Percentiles rank a stretch among this genome's conserved stretches.
Evolutionary conservation across 1,139 yeast species (phyloP).

Genomic region (Saccharomyces hybrid): DNA sequence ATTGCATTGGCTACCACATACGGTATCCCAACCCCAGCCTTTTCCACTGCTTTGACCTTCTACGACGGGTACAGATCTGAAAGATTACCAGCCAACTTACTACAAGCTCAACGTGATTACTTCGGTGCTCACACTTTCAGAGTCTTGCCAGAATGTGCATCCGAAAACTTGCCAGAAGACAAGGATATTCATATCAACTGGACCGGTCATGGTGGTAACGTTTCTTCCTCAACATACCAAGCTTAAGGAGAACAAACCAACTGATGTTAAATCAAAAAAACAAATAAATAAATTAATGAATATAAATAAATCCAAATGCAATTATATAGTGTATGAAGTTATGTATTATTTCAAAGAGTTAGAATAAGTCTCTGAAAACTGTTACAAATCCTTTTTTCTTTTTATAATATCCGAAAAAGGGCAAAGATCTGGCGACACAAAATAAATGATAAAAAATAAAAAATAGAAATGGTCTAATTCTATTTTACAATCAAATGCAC

Average conservation of each 20-base stretch:
- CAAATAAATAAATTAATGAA: neutral
- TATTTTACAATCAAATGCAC: too few relatives aligned
- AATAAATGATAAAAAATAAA: neutral
- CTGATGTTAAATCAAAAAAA: conserved; percentile 1
- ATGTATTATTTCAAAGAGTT: neutral
- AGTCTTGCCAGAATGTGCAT: conserved; percentile 81
- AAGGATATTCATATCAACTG: conserved; percentile 93
- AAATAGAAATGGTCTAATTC: too few relatives aligned
- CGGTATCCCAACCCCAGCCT: conserved; percentile 97
- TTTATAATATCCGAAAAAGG: neutral
- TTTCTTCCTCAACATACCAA: conserved; percentile 87
- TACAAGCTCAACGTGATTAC: conserved; percentile 99
- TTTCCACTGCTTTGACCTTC: conserved; percentile 93
- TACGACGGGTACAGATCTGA: conserved; percentile 98
- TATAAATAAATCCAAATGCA: neutral
- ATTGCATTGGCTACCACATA: conserved; percentile 66
- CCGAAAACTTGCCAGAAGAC: conserved; percentile 66
- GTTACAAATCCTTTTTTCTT: neutral
- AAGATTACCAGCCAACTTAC: conserved; percentile 90
- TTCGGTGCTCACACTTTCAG: conserved; percentile 99
- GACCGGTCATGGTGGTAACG: conserved; percentile 99
- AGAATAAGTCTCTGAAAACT: neutral
- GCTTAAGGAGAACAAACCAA: conserved; percentile 45
- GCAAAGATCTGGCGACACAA: neutral
- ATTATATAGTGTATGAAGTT: neutral